Evolutionary conservation across 306 rosid genomes (phyloP).

Genomic region (apple (Malus domestica)): DNA sequence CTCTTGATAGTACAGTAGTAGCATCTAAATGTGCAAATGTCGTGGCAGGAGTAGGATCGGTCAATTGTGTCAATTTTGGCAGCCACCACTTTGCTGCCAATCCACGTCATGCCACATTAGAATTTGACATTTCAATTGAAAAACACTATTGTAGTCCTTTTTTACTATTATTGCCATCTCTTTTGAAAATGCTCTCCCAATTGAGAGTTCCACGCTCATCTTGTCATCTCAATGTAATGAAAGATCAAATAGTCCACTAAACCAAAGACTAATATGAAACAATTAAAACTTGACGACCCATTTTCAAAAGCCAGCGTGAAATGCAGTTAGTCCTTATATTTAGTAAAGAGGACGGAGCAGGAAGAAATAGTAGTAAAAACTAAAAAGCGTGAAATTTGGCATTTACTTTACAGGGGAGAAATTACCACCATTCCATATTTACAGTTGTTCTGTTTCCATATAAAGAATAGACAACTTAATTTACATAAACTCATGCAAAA

Average conservation of each 20-base stretch:
- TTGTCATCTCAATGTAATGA: not conserved
- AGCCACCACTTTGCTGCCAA: too few relatives aligned
- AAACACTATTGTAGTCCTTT: too few relatives aligned
- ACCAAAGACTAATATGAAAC: too few relatives aligned
- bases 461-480: slow-evolving; percentile 32
- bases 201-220: too few relatives aligned
- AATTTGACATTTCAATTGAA: too few relatives aligned
- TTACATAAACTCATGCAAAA: slow-evolving; percentile 30
- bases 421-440: slow-evolving; percentile 12
- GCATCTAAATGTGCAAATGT: not conserved
- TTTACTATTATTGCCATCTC: too few relatives aligned
- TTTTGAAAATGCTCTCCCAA: too few relatives aligned
- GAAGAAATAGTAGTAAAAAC: not conserved
- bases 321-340: not conserved
- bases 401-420: not conserved
- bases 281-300: too few relatives aligned
- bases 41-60: not conserved
- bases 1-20: not conserved
- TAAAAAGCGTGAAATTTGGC: not conserved
- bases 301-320: too few relatives aligned
- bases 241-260: not conserved
- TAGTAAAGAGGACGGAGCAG: not conserved
- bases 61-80: too few relatives aligned
- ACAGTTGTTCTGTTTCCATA: slow-evolving; percentile 18
- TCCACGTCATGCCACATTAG: too few relatives aligned